Conservation (phyloP, 2,329 filamentous ascomycete species). For the Cryphonectria nitschkei region DNA sequence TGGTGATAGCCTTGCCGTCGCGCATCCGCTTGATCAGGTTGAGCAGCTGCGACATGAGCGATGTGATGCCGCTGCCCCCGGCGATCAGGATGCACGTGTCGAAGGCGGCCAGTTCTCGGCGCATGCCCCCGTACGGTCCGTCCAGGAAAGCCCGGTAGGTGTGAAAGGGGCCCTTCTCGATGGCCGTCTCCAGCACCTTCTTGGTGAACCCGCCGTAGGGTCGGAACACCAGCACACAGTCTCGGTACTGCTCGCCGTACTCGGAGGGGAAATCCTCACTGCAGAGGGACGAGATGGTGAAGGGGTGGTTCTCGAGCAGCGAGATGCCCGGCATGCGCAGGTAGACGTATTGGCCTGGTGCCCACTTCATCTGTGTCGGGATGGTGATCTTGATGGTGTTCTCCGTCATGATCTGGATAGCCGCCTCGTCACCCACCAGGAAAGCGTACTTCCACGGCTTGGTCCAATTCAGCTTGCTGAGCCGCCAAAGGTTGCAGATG, state of each 20-base stretch:
- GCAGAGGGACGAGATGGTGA: conserved; percentile 91
- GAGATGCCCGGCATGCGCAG: conserved; percentile 92
- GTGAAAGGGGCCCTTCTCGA: conserved; percentile 85
- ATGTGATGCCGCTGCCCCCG: conserved; percentile 92
- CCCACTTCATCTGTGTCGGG: conserved; percentile 90
- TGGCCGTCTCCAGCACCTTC: conserved; percentile 78
- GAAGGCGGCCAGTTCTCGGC: conserved; percentile 85
- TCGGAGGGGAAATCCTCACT: conserved; percentile 92
- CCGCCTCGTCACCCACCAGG: conserved; percentile 88
- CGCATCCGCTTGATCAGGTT: conserved; percentile 97
- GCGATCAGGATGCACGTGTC: conserved; percentile 93
- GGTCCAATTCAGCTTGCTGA: conserved; percentile 90
- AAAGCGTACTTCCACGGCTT: conserved; percentile 79
- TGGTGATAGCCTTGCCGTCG: conserved; percentile 90
- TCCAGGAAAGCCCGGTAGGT: conserved; percentile 93
- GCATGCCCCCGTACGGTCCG: conserved; percentile 94
- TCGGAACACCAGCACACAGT: conserved; percentile 89
- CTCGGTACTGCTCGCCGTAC: conserved; percentile 84
- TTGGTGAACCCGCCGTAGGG: conserved; percentile 91
- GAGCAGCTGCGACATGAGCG: conserved; percentile 86
- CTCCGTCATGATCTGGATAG: conserved; percentile 85
- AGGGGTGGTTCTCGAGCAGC: conserved; percentile 89
- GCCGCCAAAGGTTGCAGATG: conserved; percentile 71
- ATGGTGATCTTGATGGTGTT: conserved; percentile 96
- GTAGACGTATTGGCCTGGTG: conserved; percentile 92